Percentiles rank a stretch among this genome's conserved stretches.
These are phyloP conservation scores for Cutaneotrichosporon curvatum DNA, from an alignment of 1,284 basidiomycete genomes.

Conservation along the genomic window DNA sequence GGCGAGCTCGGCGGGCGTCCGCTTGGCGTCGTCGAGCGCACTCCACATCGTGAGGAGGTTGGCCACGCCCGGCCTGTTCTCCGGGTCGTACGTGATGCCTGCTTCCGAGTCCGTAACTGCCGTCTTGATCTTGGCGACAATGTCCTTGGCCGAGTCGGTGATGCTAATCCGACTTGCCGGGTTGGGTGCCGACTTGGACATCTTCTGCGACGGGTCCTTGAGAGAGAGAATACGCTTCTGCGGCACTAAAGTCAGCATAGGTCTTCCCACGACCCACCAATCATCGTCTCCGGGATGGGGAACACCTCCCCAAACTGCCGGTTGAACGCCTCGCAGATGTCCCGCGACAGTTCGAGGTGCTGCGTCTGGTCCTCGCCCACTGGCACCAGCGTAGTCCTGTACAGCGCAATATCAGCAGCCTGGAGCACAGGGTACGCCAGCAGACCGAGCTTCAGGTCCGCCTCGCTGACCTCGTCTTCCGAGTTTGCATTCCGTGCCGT, in stretches of 20 bases:
- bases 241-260: slow-evolving; percentile 52
- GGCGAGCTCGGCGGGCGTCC: slow-evolving; percentile 51
- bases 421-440: slow-evolving; percentile 90
- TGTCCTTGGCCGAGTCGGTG: slow-evolving; percentile 62
- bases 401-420: slow-evolving; percentile 84
- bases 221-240: slow-evolving; percentile 70
- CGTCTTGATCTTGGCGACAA: slow-evolving; percentile 63
- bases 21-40: slow-evolving; percentile 14
- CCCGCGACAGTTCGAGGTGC: slow-evolving; percentile 80
- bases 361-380: slow-evolving; percentile 94
- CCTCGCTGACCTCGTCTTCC: slow-evolving; percentile 71
- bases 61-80: slow-evolving; percentile 66
- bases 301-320: slow-evolving; percentile 53
- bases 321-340: slow-evolving; percentile 79
- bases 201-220: slow-evolving; percentile 76
- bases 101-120: slow-evolving; percentile 78
- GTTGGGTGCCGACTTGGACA: slow-evolving; percentile 89
- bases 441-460: slow-evolving; percentile 71
- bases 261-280: slow-evolving; percentile 54
- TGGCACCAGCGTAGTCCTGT: slow-evolving; percentile 86
- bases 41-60: slow-evolving; percentile 71
- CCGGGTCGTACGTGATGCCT: slow-evolving; percentile 71
- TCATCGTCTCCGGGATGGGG: slow-evolving; percentile 63
- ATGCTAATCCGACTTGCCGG: slow-evolving; percentile 74
- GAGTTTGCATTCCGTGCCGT: slow-evolving; percentile 64